Evolutionary conservation across 1,284 basidiomycete genomes (phyloP), one percentile per base, ranked within the genome.

Genomic region (Cryptococcus deneoformans): DNA sequence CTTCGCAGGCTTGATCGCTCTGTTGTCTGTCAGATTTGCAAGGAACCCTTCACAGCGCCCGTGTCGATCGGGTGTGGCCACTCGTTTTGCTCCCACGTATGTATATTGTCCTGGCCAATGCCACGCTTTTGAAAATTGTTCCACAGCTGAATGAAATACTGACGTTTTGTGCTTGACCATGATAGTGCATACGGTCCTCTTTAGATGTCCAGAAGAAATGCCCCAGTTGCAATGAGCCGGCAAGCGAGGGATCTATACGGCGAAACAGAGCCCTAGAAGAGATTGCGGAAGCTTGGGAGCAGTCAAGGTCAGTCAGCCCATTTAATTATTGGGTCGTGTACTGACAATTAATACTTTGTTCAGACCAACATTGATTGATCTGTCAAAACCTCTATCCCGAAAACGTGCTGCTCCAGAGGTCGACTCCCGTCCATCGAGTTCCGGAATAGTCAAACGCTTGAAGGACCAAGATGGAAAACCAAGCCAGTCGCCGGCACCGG

Each of bases 11-110:
- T 76, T 37, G 75, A 76, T 54, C 60, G 67, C 4, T 65, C 70
- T 0, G 57, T 74, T 10, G 49, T 68, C 16, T 76, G 75, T 50
- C 64, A 69, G 9, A 75, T 76, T 57, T 76, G 75, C 58, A 76
- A 76, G 58, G 75, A 73, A 52, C 60, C 62, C 8, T 76, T 69
- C 53, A 45, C 43, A 1, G 70, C 60, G 2, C 76, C 76, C 1
- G 76, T 78, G 51, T 67, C 64, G 34, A 72, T 78, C 45, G 53
- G 62, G 5, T 78, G 76, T 54, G 76, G 76, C 12, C 76, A 78
- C 56, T 70, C 68, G 1, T 78, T 78, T 69, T 78, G 76, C 62
- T 78, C 76, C 5, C 60, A 69, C 20, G 76, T 76, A 50, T 58
- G 76, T 64, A 4, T 29, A 29, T 29, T 29, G 29, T 29, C 29